Percentiles rank a stretch among this genome's conserved stretches.
These are phyloP conservation scores for Hypocreales sp. DNA, from an alignment of 2,329 filamentous ascomycete genomes.

Conservation along the genomic window DNA sequence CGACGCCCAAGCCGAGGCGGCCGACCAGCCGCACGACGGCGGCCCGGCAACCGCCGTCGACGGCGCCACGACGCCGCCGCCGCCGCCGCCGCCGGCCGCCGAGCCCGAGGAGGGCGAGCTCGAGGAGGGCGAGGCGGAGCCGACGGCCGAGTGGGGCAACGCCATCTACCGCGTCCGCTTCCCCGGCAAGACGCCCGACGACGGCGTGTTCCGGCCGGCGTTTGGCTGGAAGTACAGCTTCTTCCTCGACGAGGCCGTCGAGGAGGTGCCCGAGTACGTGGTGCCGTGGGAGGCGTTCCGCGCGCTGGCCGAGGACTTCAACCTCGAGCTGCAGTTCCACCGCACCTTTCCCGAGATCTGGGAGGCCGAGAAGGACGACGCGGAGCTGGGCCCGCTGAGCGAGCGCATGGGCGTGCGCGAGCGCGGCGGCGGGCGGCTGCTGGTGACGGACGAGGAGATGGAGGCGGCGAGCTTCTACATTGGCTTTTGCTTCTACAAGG, in stretches of 20 bases:
- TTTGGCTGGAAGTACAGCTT: constrained; percentile 98
- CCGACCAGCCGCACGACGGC: no score
- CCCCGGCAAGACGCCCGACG: constrained; percentile 62
- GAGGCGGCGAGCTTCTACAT: constrained; percentile 87
- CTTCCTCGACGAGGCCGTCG: constrained; percentile 88
- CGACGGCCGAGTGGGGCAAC: constrained; percentile 77
- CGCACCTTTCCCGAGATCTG: constrained; percentile 85
- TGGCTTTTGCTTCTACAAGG: constrained; percentile 95
- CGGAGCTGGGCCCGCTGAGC: constrained; percentile 64
- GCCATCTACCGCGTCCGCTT: constrained; percentile 85
- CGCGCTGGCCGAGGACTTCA: constrained; percentile 89
- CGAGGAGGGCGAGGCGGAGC: constrained; percentile 47
- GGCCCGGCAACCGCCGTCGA: constrained; percentile 8
- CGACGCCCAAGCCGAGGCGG: constrained; percentile 13
- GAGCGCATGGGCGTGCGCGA: constrained; percentile 92
- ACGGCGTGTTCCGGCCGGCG: constrained; percentile 84
- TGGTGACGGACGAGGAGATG: constrained; percentile 75
- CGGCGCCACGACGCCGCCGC: constrained; percentile 7
- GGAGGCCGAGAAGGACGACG: constrained; percentile 79
- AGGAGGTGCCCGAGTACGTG: constrained; percentile 92
- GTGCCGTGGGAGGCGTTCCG: constrained; percentile 98
- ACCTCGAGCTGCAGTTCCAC: constrained; percentile 87
- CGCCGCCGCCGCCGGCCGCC: constrained; percentile 8
- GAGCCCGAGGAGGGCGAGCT: constrained; percentile 26
- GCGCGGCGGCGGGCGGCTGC: constrained; percentile 46